phyloP scores from a whole-genome alignment of 805 yeast genomes.

The Sugiyamaella qingdaonensis region DNA sequence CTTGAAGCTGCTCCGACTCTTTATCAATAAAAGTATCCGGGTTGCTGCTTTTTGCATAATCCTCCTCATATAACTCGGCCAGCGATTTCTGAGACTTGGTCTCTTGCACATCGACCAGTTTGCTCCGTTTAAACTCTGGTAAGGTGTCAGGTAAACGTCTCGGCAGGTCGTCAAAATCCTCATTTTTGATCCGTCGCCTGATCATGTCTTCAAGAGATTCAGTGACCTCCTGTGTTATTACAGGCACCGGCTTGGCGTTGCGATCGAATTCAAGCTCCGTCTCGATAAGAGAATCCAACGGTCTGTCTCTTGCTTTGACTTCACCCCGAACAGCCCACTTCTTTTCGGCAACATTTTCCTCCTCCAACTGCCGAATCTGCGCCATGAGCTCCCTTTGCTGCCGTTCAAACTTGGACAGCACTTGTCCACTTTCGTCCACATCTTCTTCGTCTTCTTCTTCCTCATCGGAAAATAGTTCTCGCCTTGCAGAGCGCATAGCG shows the following conservation, averaged over 20 bases:
- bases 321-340: slow-evolving; percentile 96
- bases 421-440: slow-evolving; percentile 38
- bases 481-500: slow-evolving; percentile 31
- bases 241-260: slow-evolving; percentile 93
- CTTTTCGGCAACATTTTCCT: slow-evolving; percentile 84
- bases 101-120: slow-evolving; percentile 64
- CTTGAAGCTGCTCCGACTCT: slow-evolving; percentile 58
- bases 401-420: slow-evolving; percentile 71
- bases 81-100: slow-evolving; percentile 80
- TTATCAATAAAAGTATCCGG: slow-evolving; percentile 43
- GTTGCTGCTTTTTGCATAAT: slow-evolving; percentile 42
- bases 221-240: slow-evolving; percentile 83
- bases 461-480: slow-evolving; percentile 40
- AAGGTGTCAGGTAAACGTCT: slow-evolving; percentile 65
- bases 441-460: slow-evolving; percentile 61
- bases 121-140: slow-evolving; percentile 46
- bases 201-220: slow-evolving; percentile 86
- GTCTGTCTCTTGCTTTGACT: slow-evolving; percentile 74
- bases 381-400: slow-evolving; percentile 73
- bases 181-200: slow-evolving; percentile 69
- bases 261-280: slow-evolving; percentile 83
- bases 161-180: slow-evolving; percentile 78
- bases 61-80: slow-evolving; percentile 90
- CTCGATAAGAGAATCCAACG: slow-evolving; percentile 74
- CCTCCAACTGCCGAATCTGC: slow-evolving; percentile 76